Conservation (phyloP, 345 rosid genomes). For the Eutrema yunnanense region DNA sequence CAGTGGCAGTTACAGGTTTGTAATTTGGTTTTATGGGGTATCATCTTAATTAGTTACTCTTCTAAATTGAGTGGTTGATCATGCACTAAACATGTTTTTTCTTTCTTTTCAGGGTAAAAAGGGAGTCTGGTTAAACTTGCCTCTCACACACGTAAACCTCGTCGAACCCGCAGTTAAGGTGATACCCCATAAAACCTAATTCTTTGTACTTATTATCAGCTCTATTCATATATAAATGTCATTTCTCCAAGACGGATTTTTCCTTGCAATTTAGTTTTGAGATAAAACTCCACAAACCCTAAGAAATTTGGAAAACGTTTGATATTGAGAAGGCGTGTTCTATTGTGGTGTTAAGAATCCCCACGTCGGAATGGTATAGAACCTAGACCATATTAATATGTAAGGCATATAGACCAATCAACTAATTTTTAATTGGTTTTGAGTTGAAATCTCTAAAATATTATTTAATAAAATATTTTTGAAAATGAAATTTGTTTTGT, state of each 20-base stretch:
- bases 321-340: too few species aligned
- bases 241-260: not conserved
- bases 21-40: not conserved
- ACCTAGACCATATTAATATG: too few species aligned
- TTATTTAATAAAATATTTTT: too few species aligned
- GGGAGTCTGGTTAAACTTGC: conserved; percentile 80
- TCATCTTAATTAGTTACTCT: not conserved
- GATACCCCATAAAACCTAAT: not conserved
- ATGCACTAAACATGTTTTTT: not conserved
- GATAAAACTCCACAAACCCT: too few species aligned
- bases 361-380: too few species aligned
- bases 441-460: too few species aligned
- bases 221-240: too few species aligned
- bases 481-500: too few species aligned
- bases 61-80: not conserved
- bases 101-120: conserved; percentile 48
- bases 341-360: too few species aligned
- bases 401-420: too few species aligned
- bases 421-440: too few species aligned
- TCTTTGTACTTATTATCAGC: not conserved
- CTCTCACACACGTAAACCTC: conserved; percentile 53
- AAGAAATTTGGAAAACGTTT: too few species aligned
- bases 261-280: not conserved
- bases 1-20: conserved; percentile 54
- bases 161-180: conserved; percentile 74